A percentile compares a stretch with the other conserved stretches of the same genome.
These are phyloP conservation scores for Alternaria arborescens DNA, from an alignment of 2,329 filamentous ascomycete species.

Conservation along the genomic window DNA sequence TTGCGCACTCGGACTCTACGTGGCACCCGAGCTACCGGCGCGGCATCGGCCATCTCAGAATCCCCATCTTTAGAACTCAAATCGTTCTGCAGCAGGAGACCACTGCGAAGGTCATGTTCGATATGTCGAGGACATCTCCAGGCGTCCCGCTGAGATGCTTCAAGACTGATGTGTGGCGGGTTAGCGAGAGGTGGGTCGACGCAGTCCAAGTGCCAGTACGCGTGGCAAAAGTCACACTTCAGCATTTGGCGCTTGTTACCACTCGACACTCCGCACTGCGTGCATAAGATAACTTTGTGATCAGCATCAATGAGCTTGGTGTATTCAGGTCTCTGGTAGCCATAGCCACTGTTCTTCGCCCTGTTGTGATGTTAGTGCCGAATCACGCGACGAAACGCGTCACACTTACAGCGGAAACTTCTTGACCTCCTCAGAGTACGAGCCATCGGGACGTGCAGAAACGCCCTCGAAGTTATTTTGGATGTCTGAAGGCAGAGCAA, in stretches of 20 bases:
- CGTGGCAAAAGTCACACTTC: slow-evolving; percentile 81
- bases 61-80: slow-evolving; percentile 40
- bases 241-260: slow-evolving; percentile 76
- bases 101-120: slow-evolving; percentile 71
- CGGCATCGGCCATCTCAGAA: slow-evolving; percentile 41
- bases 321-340: slow-evolving; percentile 51
- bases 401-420: slow-evolving; percentile 66
- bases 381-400: slow-evolving; percentile 37
- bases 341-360: slow-evolving; percentile 51
- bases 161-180: slow-evolving; percentile 67
- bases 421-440: slow-evolving; percentile 76
- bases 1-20: slow-evolving; percentile 61
- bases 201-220: slow-evolving; percentile 93
- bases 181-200: slow-evolving; percentile 83
- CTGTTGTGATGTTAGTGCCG: slow-evolving; percentile 43
- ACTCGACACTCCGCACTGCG: slow-evolving; percentile 74
- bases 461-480: slow-evolving; percentile 84
- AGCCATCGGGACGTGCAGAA: slow-evolving; percentile 76
- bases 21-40: slow-evolving; percentile 37
- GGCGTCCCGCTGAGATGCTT: slow-evolving; percentile 67
- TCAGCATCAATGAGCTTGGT: slow-evolving; percentile 76
- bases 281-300: slow-evolving; percentile 79
- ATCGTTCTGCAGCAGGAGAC: slow-evolving; percentile 44
- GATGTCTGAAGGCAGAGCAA: slow-evolving; percentile 72
- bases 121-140: slow-evolving; percentile 92